phyloP scores from a whole-genome alignment of 2,329 filamentous ascomycete genomes.

The Colletotrichum sp. region DNA sequence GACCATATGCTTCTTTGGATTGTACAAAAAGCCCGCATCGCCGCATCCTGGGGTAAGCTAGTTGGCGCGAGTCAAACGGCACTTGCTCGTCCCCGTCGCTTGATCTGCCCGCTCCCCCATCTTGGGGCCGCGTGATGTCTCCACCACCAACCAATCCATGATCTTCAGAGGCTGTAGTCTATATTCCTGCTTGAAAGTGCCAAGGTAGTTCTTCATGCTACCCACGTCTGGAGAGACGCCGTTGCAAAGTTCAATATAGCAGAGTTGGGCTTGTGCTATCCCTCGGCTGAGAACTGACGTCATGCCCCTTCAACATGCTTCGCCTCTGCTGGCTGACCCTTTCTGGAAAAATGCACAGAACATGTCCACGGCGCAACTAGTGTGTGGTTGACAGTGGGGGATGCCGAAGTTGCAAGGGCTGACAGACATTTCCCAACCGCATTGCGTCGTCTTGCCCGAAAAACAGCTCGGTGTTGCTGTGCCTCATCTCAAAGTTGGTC shows the following conservation, averaged over 20 bases:
- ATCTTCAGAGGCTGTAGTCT: neutral
- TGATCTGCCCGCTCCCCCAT: conserved; percentile 2
- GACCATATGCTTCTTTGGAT: neutral
- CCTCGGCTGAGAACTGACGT: conserved; percentile 10
- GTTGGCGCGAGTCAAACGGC: conserved; percentile 17
- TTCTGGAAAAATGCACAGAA: neutral
- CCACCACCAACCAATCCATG: neutral
- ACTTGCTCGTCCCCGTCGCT: conserved; percentile 5
- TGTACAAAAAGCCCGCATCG: neutral
- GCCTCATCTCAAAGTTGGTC: neutral
- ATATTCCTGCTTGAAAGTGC: neutral
- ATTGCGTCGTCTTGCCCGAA: neutral
- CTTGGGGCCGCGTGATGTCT: neutral
- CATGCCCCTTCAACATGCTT: neutral
- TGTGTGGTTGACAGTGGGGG: neutral
- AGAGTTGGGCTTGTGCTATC: neutral
- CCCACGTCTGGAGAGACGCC: neutral
- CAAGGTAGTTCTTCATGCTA: conserved; percentile 1
- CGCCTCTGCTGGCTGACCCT: neutral
- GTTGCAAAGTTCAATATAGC: neutral
- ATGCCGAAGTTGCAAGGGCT: neutral
- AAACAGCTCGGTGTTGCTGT: neutral
- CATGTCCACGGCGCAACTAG: neutral
- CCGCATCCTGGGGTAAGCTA: conserved; percentile 6
- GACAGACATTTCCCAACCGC: neutral